phyloP scores from a whole-genome alignment of 768 basidiomycete species.

The Podaxis carcinomalis region DNA sequence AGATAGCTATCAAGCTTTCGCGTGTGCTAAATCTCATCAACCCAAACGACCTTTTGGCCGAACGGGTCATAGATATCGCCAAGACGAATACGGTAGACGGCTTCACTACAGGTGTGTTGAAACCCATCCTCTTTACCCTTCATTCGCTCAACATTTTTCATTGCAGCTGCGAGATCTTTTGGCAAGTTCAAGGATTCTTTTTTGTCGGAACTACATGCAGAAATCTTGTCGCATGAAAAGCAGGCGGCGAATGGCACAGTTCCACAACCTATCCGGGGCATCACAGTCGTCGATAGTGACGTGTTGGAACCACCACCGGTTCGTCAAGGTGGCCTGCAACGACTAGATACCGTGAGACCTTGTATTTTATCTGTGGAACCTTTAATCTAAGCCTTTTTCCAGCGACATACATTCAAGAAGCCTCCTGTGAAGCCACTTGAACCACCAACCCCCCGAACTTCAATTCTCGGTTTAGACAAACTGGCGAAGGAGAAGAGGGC shows the following conservation, averaged over 20 bases:
- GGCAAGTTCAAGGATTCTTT: constrained; percentile 84
- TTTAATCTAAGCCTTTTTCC: constrained; percentile 2
- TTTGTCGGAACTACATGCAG: constrained; percentile 72
- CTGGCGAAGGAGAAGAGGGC: constrained; percentile 87
- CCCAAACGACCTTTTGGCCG: constrained; percentile 80
- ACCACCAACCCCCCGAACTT: constrained; percentile 74
- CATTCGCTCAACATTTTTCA: neutral
- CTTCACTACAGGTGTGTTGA: constrained; percentile 61
- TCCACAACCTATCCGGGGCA: constrained; percentile 66
- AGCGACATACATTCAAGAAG: constrained; percentile 80
- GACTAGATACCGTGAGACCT: constrained; percentile 52
- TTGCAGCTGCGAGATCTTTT: constrained; percentile 69
- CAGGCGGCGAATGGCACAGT: constrained; percentile 54
- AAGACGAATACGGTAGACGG: constrained; percentile 58
- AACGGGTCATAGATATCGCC: constrained; percentile 76
- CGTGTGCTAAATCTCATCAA: constrained; percentile 75
- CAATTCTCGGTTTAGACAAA: constrained; percentile 82
- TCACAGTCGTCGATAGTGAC: constrained; percentile 75
- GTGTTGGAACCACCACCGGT: constrained; percentile 76
- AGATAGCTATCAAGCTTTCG: constrained; percentile 75
- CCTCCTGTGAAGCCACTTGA: constrained; percentile 63
- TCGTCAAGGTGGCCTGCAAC: constrained; percentile 76
- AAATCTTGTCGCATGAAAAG: constrained; percentile 69
- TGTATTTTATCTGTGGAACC: neutral
- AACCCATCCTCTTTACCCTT: neutral